phyloP scores from a whole-genome alignment of 257 asterid species.

The Dorcoceras hygrometricum region DNA sequence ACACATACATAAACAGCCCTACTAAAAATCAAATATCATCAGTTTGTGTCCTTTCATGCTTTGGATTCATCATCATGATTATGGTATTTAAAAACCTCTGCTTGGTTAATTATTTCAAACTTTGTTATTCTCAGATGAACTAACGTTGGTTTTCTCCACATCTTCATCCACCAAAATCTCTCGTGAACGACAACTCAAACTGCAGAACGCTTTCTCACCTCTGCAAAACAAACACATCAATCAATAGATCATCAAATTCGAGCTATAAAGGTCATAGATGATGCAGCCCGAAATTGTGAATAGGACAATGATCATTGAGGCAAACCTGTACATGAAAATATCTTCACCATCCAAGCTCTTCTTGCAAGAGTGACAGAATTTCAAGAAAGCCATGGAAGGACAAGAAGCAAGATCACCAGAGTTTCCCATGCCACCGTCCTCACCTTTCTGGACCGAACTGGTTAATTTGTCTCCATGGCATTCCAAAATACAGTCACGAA shows the following conservation, averaged over 20 bases:
- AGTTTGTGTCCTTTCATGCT: slow-evolving; percentile 25
- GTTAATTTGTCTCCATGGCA: slow-evolving; percentile 49
- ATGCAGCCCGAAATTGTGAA: neutral
- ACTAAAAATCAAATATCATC: slow-evolving; percentile 37
- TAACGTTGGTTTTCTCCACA: slow-evolving; percentile 37
- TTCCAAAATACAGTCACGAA: slow-evolving; percentile 84
- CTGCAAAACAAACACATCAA: slow-evolving; percentile 40
- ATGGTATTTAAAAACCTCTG: slow-evolving; percentile 21
- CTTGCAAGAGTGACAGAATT: slow-evolving; percentile 70
- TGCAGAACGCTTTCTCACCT: slow-evolving; percentile 93
- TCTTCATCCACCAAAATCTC: slow-evolving; percentile 74
- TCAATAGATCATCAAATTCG: neutral
- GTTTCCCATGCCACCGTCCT: slow-evolving; percentile 26
- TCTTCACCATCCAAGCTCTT: slow-evolving; percentile 86
- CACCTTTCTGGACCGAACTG: slow-evolving; percentile 34
- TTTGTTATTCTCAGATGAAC: slow-evolving; percentile 27
- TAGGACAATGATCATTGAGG: slow-evolving; percentile 4
- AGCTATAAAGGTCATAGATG: slow-evolving; percentile 1
- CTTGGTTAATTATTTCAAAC: slow-evolving; percentile 24
- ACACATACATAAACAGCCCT: slow-evolving; percentile 49
- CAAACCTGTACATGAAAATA: slow-evolving; percentile 83
- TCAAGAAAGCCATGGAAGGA: slow-evolving; percentile 60
- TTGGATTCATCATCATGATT: slow-evolving; percentile 47
- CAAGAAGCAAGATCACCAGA: slow-evolving; percentile 30
- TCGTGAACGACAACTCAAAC: slow-evolving; percentile 61